Percentiles rank a stretch among this genome's conserved stretches.
Conservation (phyloP, 345 rosid species). For the Gynandropsis gynandra region DNA sequence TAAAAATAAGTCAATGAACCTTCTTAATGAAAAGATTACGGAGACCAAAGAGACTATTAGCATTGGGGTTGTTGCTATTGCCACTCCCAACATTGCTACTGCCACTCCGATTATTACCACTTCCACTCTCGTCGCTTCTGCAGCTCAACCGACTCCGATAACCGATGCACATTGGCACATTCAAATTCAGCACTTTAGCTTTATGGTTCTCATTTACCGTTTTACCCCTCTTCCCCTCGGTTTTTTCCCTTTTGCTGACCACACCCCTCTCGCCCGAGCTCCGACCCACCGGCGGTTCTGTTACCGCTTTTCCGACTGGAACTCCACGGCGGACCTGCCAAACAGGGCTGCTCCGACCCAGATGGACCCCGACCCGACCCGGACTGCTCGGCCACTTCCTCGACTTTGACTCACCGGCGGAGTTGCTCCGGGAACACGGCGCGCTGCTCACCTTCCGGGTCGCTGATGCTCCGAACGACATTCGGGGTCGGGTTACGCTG, state of each 20-base stretch:
- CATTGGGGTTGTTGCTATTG: not conserved
- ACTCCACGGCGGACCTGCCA: slow-evolving; percentile 59
- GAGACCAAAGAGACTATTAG: slow-evolving; percentile 32
- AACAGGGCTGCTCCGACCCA: slow-evolving; percentile 74
- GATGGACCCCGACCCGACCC: slow-evolving; percentile 50
- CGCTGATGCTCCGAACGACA: slow-evolving; percentile 27
- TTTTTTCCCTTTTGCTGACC: slow-evolving; percentile 18
- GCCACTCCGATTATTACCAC: not conserved
- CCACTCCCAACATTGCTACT: not conserved
- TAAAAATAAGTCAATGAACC: slow-evolving; percentile 24
- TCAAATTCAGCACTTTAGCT: slow-evolving; percentile 40
- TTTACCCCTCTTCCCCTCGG: slow-evolving; percentile 26
- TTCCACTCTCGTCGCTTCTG: slow-evolving; percentile 28
- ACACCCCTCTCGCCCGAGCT: slow-evolving; percentile 16
- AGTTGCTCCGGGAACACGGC: slow-evolving; percentile 77
- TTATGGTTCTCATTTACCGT: slow-evolving; percentile 13
- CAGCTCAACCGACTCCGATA: slow-evolving; percentile 50
- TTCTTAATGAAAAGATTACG: slow-evolving; percentile 58
- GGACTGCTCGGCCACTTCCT: slow-evolving; percentile 70
- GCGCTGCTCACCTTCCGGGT: slow-evolving; percentile 64
- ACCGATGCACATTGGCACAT: slow-evolving; percentile 54
- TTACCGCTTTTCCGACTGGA: slow-evolving; percentile 15
- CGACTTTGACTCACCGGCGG: slow-evolving; percentile 44
- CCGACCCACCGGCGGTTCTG: slow-evolving; percentile 9
- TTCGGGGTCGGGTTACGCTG: slow-evolving; percentile 40